Conservation (phyloP, 371 early-diverging fungal species). For the Capillidium heterosporum region DNA sequence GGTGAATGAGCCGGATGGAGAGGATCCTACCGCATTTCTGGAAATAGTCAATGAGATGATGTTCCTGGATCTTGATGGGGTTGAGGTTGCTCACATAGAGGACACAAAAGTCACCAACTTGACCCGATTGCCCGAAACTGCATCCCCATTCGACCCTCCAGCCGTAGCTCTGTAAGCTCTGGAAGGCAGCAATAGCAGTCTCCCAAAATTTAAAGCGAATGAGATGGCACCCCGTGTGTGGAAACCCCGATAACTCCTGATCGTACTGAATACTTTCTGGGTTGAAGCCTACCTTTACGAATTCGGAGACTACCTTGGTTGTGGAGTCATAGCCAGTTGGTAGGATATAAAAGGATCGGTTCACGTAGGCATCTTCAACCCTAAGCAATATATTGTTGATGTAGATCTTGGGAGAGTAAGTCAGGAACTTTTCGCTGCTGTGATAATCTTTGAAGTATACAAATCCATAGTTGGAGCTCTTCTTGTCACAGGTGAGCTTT, state of each 20-base stretch:
- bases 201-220: background rate
- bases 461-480: background rate
- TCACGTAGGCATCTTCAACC: conserved; percentile 1
- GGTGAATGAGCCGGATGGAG: background rate
- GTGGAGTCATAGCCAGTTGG: background rate
- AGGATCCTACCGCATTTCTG: background rate
- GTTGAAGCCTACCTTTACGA: background rate
- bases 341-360: background rate
- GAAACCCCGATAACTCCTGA: background rate
- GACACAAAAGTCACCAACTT: background rate
- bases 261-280: background rate
- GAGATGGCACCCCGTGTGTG: background rate
- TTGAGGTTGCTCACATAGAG: background rate
- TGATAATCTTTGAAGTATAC: conserved; percentile 1
- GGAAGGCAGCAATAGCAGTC: background rate
- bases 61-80: background rate
- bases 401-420: background rate
- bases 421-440: background rate
- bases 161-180: background rate
- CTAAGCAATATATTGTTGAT: background rate
- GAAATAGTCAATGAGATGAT: background rate
- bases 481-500: background rate
- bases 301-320: background rate
- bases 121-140: background rate
- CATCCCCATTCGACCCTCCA: background rate